phyloP scores from a whole-genome alignment of 805 yeast species.

The Sugiyamaella marilandica region DNA sequence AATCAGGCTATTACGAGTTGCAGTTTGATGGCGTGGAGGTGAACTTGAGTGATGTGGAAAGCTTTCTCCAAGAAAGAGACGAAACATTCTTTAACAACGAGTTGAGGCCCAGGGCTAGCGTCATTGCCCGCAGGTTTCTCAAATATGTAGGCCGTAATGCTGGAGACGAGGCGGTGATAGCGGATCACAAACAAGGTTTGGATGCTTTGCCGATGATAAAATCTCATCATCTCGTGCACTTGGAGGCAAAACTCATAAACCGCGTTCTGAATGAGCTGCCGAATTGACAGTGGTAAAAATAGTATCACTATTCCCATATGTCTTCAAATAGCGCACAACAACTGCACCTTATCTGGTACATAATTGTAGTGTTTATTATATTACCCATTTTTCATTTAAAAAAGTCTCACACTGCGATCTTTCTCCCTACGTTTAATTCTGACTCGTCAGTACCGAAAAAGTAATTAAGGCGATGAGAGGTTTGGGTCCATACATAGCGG shows the following conservation, averaged over 20 bases:
- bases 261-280: not conserved
- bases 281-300: too few species aligned
- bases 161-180: not conserved
- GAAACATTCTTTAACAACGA: constrained; percentile 3
- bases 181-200: not conserved
- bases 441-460: not conserved
- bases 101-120: constrained; percentile 8
- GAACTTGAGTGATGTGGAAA: constrained; percentile 18
- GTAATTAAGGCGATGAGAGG: constrained; percentile 1
- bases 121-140: constrained; percentile 1
- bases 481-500: not conserved
- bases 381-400: too few species aligned
- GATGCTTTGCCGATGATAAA: not conserved
- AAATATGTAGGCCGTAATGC: not conserved
- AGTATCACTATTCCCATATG: too few species aligned
- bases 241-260: not conserved
- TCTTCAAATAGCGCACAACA: too few species aligned
- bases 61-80: not conserved
- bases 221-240: not conserved
- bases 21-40: constrained; percentile 21
- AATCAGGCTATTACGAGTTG: constrained; percentile 19
- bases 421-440: too few species aligned
- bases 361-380: too few species aligned
- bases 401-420: too few species aligned
- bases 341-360: too few species aligned